Base-by-base conservation (phyloP, 257 asterid genomes). In the Fraxinus anomala region DNA sequence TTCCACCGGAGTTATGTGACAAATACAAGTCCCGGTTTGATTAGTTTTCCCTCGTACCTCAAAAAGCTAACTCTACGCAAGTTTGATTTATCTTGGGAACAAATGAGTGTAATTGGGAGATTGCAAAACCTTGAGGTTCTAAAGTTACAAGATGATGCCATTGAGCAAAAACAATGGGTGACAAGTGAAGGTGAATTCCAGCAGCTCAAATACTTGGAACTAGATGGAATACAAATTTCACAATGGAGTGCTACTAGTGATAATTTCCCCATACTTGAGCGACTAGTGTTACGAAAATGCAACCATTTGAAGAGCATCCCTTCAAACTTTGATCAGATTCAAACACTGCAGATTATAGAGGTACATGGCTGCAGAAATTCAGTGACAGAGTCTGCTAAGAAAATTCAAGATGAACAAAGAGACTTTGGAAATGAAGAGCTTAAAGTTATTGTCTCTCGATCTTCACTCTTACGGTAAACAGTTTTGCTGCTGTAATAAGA, bases 261-360 rank as follows among this genome's bases (percentile, higher is more conserved):
- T 21, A 77, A 75, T 72, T 76, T 75, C n/a, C 80, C 80, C 23
- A 59, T 8, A 37, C 86, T 83, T 72, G 42, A 17, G 28, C 79
- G 23, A n/a, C 26, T 83, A 40, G 70, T 72, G 31, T 74, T 83
- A 69, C 37, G 13, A 33, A 23, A 13, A 3, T 76, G 86, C 76
- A 0, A 1, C 9, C 3, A 72, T 28, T 61, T 79, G 47, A 9
- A 23, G 24, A 51, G 19, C 31, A 76, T 83, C 73, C 79, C 81
- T 39, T 0, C 40, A 5, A 76, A 30, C 34, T 31, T 83, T 1
- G 81, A 79, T 17, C 68, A 71, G 19, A 44, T 78, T n/a, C 26
- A 8, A 4, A 75, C 80, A 4, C 77, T 82, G 33, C 77, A 70
- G 78, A 71, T 76, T 39, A 79, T 82, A 5, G 78, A 82, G 83